A percentile compares a stretch with the other conserved stretches of the same genome.
These are phyloP conservation scores for Carex myosuroides DNA, from an alignment of 176 grass and related monocot species.

Conservation along the genomic window DNA sequence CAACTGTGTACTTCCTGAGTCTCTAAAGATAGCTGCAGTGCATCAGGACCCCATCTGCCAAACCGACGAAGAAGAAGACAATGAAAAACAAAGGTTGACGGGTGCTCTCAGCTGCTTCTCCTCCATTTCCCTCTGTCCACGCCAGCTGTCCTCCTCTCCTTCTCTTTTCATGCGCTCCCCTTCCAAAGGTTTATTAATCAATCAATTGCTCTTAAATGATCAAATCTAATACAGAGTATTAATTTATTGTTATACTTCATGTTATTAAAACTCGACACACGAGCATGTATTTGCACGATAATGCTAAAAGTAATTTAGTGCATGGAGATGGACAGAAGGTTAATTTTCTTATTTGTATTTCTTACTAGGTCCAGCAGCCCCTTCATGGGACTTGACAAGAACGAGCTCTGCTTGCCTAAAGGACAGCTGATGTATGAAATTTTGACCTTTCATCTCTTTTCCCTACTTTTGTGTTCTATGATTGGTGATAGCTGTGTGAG, in stretches of 20 bases:
- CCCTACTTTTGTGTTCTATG: neutral
- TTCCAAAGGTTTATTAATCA: slow-evolving; percentile 19
- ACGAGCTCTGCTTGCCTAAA: slow-evolving; percentile 26
- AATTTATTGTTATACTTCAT: neutral
- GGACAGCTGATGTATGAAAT: slow-evolving; percentile 12
- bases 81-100: slow-evolving; percentile 36
- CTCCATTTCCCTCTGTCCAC: slow-evolving; percentile 34
- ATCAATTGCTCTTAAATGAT: neutral
- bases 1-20: slow-evolving; percentile 38
- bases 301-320: neutral
- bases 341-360: neutral
- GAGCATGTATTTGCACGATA: neutral
- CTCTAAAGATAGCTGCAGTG: slow-evolving; percentile 43
- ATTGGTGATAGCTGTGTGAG: neutral
- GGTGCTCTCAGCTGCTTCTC: slow-evolving; percentile 41
- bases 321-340: neutral
- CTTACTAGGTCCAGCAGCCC: slow-evolving; percentile 8
- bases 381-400: slow-evolving; percentile 36
- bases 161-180: slow-evolving; percentile 35
- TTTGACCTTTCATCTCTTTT: slow-evolving; percentile 5
- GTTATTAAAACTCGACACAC: neutral
- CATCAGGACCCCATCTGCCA: slow-evolving; percentile 35
- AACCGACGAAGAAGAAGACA: slow-evolving; percentile 29
- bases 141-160: slow-evolving; percentile 26
- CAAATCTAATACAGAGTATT: neutral